Conservation (phyloP, 139 green algal genomes). For the Diplosphaera chodatii region DNA sequence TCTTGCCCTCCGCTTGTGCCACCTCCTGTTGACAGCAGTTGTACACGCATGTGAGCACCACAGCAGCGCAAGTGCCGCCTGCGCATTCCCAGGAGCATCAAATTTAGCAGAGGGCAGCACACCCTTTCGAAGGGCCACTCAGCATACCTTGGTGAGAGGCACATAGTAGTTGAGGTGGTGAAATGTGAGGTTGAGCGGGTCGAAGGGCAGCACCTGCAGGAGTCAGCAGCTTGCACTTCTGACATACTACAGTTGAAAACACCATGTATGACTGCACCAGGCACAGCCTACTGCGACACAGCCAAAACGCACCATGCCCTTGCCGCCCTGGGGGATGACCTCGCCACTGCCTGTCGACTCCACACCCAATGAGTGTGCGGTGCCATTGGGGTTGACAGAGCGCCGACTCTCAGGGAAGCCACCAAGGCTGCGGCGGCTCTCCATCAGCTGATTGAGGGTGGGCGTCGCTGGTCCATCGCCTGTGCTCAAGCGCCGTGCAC, state of each 20-base stretch:
- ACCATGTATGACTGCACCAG: no score
- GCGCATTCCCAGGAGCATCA: no score
- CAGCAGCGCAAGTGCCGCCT: no score
- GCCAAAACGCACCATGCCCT: slow-evolving; percentile 11
- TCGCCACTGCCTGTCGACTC: neutral
- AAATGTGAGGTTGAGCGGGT: slow-evolving; percentile 22
- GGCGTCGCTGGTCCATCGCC: neutral
- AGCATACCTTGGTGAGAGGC: slow-evolving; percentile 16
- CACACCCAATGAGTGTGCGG: neutral
- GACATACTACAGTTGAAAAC: no score
- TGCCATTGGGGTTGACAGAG: neutral
- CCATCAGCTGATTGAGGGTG: slow-evolving; percentile 14
- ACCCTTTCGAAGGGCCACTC: no score
- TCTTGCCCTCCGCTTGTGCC: slow-evolving; percentile 6
- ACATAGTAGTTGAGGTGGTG: slow-evolving; percentile 25
- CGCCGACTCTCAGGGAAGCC: neutral
- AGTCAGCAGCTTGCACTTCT: no score
- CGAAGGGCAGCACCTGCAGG: slow-evolving; percentile 17
- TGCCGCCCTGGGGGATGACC: neutral
- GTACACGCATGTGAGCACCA: no score
- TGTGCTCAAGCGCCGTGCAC: neutral
- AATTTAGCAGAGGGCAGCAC: no score
- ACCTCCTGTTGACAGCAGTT: slow-evolving; percentile 1
- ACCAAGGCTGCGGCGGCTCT: neutral
- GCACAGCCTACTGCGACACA: no score